Evolutionary conservation across 345 rosid species (phyloP), one percentile per base, ranked within the genome.

Genomic region (Erucastrum elatum): DNA sequence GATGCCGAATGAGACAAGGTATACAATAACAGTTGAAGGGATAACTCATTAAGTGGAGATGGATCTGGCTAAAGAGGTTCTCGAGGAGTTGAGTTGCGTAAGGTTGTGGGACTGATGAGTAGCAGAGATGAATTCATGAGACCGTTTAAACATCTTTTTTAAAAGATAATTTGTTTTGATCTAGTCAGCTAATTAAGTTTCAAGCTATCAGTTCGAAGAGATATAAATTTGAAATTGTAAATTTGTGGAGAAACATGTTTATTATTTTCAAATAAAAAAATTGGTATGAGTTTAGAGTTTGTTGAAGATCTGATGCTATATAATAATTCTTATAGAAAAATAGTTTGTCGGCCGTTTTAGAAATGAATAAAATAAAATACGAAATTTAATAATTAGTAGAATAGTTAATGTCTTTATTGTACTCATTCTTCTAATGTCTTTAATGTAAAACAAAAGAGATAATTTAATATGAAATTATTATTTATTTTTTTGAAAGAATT

Each of bases 1-100:
- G 70, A 72, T 81, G 88, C 96, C 94, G 29, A 88, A 85, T 16
- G 96, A 94, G 80, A 81, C 89, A 58, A 90, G 93, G 1, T 91
- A 94, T 67, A 79, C 39, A 6, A 34, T 34, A 34, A 35, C 8
- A 8, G 9, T 49, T 49, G 56, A 49, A 49, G 56, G 6, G 56
- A 13, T 49, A 49, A 17, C 56, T 49, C 56, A 49, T 49, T 17
- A 49, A 1, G 17, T 4, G 3, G 56, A 49, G 6, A 1, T 49
- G 56, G 56, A 49, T 16, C 8, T 49, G 56, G 56, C 56, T 49
- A 49, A 3, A 49, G 16, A 49, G 56, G 56, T 49, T 49, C 56
- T 49, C 13, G 56, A 49, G 8, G 56, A 49, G 17, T 17, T 49
- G 17, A 1, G 56, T 49, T n/a, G 56, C 56, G 16, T 49, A 49